These are phyloP conservation scores for Penicillium paradoxum DNA, from an alignment of 495 filamentous ascomycete genomes.

Conservation along the genomic window DNA sequence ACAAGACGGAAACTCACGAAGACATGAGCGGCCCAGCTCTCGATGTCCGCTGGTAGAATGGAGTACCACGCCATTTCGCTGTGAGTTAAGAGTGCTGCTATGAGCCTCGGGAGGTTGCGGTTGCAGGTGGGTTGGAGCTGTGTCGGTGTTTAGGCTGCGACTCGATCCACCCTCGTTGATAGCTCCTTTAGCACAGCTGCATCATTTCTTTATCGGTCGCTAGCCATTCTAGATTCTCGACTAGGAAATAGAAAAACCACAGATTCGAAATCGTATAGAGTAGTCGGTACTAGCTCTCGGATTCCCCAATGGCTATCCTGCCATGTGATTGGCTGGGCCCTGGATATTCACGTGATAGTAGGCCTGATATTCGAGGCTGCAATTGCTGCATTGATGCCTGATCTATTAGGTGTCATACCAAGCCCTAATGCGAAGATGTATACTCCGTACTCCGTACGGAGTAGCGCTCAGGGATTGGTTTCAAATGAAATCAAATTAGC, in stretches of 20 bases:
- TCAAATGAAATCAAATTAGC: no score
- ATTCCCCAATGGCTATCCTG: neutral
- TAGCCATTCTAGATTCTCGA: neutral
- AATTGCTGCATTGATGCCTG: no score
- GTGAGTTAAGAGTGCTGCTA: neutral
- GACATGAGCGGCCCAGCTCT: conserved; percentile 58
- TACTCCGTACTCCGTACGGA: no score
- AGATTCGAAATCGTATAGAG: neutral
- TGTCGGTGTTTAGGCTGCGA: neutral
- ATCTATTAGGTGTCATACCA: no score
- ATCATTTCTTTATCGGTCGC: neutral
- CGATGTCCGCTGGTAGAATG: conserved; percentile 56
- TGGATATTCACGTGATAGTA: neutral
- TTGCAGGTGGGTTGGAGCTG: conserved; percentile 5
- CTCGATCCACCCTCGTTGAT: neutral
- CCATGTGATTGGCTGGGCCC: neutral
- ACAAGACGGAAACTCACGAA: conserved; percentile 48
- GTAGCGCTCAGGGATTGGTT: no score
- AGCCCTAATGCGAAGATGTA: no score
- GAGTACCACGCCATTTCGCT: conserved; percentile 58
- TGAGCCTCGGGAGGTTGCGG: conserved; percentile 2
- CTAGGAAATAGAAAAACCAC: neutral
- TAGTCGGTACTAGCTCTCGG: neutral
- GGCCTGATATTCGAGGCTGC: neutral
- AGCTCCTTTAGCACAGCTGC: neutral